These are phyloP conservation scores for Aspergillus uvarum DNA, from an alignment of 2,329 filamentous ascomycete genomes.

Conservation along the genomic window DNA sequence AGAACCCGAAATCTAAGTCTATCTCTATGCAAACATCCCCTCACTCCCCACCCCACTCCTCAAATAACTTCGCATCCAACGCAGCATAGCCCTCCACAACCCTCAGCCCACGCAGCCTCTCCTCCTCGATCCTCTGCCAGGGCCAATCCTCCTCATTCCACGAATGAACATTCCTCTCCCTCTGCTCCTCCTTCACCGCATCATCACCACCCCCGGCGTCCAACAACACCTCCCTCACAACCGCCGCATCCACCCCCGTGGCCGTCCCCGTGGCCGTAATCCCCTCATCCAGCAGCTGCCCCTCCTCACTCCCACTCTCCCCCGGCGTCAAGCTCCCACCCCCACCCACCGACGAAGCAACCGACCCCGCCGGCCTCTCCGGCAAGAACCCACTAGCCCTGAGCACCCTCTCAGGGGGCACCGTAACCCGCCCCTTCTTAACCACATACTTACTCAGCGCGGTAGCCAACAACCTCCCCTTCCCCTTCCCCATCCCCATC, in stretches of 20 bases:
- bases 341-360: background rate
- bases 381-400: slow-evolving; percentile 73
- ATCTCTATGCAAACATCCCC: background rate
- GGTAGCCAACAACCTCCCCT: slow-evolving; percentile 68
- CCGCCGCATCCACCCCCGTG: slow-evolving; percentile 35
- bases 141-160: slow-evolving; percentile 52
- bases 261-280: slow-evolving; percentile 27
- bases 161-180: slow-evolving; percentile 31
- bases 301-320: slow-evolving; percentile 16
- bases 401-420: slow-evolving; percentile 77
- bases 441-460: slow-evolving; percentile 79
- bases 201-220: background rate
- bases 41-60: slow-evolving; percentile 41
- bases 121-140: slow-evolving; percentile 61
- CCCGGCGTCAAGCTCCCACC: background rate
- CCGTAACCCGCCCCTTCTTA: slow-evolving; percentile 77
- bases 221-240: slow-evolving; percentile 35
- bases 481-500: slow-evolving; percentile 55
- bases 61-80: slow-evolving; percentile 53
- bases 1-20: background rate
- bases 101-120: slow-evolving; percentile 55
- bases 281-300: slow-evolving; percentile 21
- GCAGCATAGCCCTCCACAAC: slow-evolving; percentile 56
- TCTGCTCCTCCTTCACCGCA: slow-evolving; percentile 20
- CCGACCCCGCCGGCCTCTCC: slow-evolving; percentile 61